Base-by-base conservation (phyloP, 1,139 yeast species). In the Lodderomyces metapsilosis region DNA sequence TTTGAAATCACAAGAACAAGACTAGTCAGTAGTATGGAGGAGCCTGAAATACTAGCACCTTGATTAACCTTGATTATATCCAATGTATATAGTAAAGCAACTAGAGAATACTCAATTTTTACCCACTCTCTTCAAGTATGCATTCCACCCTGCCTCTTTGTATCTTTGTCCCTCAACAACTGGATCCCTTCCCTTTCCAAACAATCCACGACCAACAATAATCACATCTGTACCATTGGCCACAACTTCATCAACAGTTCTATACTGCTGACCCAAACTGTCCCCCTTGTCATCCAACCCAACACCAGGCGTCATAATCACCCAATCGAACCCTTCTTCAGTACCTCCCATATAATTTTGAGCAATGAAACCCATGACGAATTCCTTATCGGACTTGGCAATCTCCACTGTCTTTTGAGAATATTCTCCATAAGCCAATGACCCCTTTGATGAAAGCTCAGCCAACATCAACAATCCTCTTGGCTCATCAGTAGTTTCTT, bases 281-380 rank as follows among this genome's bases (percentile, higher is more conserved):
- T 92, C 99, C n/a, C 98, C 98, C 63, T 84, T 92, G 57, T 91
- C 98, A 59, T 91, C 98, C 45, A 94, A 74, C 2, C 98, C 98
- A 36, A 94, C 98, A 46, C 99, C 99, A 0, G 99, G 99, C 1
- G 98, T 92, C 91, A 94, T 82, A 43, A 89, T 79, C 41, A 94
- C 67, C 96, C 97, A 94, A 64, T 92, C 98, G 55, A 85, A 89
- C 0, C 89, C 92, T 58, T 83, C 91, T 3, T 80, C 84, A 39
- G 74, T 68, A 12, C 92, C 94, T 24, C 88, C 89, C 91, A 89
- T 87, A 47, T 84, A 82, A 54, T 79, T 76, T 61, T 91, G 97
- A 1, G 98, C 98, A 66, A 94, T 92, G 62, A 92, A 94, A 0
- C 99, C 99, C 64, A 92, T 83, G 16, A 88, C 96, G 65, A 92